Conservation (phyloP, 2,329 filamentous ascomycete genomes). For the Sporothrix globosa region DNA sequence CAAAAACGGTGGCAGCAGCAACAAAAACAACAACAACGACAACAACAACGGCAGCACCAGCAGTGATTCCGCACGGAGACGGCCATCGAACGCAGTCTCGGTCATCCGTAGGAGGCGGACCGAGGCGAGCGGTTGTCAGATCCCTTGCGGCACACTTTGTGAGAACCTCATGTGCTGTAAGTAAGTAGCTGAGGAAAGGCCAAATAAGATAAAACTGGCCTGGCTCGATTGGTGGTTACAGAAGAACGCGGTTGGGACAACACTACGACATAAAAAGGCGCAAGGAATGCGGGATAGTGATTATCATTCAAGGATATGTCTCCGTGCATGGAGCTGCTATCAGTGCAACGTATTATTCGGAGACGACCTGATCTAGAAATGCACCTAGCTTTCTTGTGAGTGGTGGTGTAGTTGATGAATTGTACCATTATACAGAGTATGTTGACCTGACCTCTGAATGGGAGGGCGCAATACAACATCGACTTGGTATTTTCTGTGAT, state of each 20-base stretch:
- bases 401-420: no score
- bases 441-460: no score
- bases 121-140: constrained; percentile 51
- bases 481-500: no score
- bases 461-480: no score
- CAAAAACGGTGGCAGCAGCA: background rate
- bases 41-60: background rate
- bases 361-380: no score
- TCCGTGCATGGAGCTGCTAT: no score
- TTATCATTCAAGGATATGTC: no score
- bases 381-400: no score
- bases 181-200: constrained; percentile 12
- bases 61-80: constrained; percentile 3
- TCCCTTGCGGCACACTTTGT: constrained; percentile 57
- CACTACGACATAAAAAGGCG: no score
- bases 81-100: constrained; percentile 32
- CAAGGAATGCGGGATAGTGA: no score
- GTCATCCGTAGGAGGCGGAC: constrained; percentile 38
- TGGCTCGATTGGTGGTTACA: background rate
- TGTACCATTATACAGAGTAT: no score
- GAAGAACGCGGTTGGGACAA: background rate
- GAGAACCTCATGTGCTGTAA: constrained; percentile 57
- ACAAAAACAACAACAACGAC: background rate
- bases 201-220: background rate
- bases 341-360: no score